Percentiles rank a stretch among this genome's conserved stretches.
Evolutionary conservation across 495 filamentous ascomycete species (phyloP).

Genomic region (Daldinia grandis): DNA sequence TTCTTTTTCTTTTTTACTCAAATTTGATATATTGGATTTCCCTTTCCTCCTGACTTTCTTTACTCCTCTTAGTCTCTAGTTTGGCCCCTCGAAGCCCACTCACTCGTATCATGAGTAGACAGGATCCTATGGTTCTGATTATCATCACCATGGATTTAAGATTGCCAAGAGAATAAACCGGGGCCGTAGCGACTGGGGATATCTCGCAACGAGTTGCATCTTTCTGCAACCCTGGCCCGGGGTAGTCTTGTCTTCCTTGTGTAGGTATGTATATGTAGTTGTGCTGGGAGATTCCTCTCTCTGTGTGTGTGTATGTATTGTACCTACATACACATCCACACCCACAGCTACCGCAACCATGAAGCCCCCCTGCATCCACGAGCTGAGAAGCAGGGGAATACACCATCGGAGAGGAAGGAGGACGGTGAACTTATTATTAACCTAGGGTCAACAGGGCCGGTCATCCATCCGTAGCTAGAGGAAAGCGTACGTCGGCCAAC

Average conservation of each 20-base stretch:
- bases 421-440: conserved; percentile 15
- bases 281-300: neutral
- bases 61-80: neutral
- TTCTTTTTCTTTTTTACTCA: neutral
- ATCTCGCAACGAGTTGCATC: conserved; percentile 3
- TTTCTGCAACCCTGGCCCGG: conserved; percentile 9
- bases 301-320: conserved; percentile 7
- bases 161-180: conserved; percentile 30
- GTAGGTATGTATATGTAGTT: conserved; percentile 5
- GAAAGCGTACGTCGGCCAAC: neutral
- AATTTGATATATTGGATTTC: neutral
- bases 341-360: conserved; percentile 1
- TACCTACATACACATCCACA: conserved; percentile 17
- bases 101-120: conserved; percentile 4
- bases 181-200: conserved; percentile 19
- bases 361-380: conserved; percentile 20
- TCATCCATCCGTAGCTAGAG: conserved; percentile 10
- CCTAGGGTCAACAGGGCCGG: conserved; percentile 22
- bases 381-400: conserved; percentile 34
- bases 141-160: conserved; percentile 19
- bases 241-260: conserved; percentile 8
- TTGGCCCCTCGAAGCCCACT: neutral
- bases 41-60: neutral
- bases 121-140: neutral
- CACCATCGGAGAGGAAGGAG: conserved; percentile 26